Evolutionary conservation across 75 land plant species (phyloP).

Genomic region (Pinus taeda): DNA sequence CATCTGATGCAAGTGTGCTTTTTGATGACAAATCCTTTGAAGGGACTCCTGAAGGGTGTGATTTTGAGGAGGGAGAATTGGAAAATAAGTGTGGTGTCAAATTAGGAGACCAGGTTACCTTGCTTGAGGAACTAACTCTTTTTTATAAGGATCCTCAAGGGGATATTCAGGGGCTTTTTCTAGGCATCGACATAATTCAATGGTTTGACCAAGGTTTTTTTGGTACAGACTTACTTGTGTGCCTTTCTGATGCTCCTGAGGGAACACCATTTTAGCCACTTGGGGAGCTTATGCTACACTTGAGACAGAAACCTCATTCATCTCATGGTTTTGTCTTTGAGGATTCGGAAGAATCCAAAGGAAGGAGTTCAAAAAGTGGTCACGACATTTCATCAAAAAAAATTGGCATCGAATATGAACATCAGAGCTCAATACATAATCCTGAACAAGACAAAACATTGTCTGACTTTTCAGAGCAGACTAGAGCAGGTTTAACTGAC

Average conservation of each 20-base stretch:
- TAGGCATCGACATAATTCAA: constrained; percentile 83
- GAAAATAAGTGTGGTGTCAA: not conserved
- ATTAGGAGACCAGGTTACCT: constrained; percentile 8
- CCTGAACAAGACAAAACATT: not conserved
- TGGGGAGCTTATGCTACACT: constrained; percentile 84
- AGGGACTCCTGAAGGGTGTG: constrained; percentile 8
- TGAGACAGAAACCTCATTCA: constrained; percentile 33
- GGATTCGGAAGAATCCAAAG: constrained; percentile 16
- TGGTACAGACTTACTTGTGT: constrained; percentile 82
- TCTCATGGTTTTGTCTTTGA: constrained; percentile 15
- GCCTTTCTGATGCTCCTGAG: constrained; percentile 79
- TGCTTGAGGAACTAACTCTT: constrained; percentile 70
- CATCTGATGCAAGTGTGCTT: constrained; percentile 25
- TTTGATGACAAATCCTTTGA: constrained; percentile 18
- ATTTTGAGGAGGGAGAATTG: not conserved
- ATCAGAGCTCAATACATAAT: not conserved
- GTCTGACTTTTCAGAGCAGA: not conserved
- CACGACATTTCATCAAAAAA: not conserved
- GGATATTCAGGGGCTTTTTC: constrained; percentile 87
- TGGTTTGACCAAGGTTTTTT: constrained; percentile 99
- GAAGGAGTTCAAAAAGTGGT: not conserved
- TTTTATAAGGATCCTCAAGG: constrained; percentile 95
- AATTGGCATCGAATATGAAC: not conserved
- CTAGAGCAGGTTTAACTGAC: not conserved
- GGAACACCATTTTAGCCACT: constrained; percentile 69